Percentiles rank a stretch among this genome's conserved stretches.
These are phyloP conservation scores for Friedmanniomyces simplex DNA, from an alignment of 495 filamentous ascomycete genomes.

Conservation along the genomic window DNA sequence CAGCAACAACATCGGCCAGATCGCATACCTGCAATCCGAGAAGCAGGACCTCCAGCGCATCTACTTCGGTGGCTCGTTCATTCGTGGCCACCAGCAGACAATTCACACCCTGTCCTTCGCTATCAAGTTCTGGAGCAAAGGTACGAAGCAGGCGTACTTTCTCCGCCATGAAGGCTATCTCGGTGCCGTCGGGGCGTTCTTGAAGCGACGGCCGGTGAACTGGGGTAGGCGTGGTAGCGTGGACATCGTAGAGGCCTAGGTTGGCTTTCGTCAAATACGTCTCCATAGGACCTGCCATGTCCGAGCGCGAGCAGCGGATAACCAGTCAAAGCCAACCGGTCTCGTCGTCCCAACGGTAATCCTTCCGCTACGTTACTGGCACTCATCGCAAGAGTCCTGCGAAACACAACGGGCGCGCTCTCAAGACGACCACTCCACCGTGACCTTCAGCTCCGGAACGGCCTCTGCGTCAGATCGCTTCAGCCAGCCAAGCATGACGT, in stretches of 20 bases:
- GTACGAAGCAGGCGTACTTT: conserved; percentile 90
- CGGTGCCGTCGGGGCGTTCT: conserved; percentile 89
- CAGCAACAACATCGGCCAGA: conserved; percentile 97
- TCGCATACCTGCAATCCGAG: conserved; percentile 88
- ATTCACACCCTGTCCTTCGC: conserved; percentile 95
- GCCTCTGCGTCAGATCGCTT: not conserved
- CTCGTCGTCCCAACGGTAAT: too few species aligned
- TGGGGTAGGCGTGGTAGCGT: conserved; percentile 78
- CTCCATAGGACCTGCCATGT: too few species aligned
- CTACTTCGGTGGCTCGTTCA: conserved; percentile 96
- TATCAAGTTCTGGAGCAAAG: conserved; percentile 94
- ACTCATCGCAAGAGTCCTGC: too few species aligned
- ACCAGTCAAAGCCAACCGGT: too few species aligned
- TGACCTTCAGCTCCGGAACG: not conserved
- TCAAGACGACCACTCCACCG: not conserved
- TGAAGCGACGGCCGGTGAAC: conserved; percentile 79
- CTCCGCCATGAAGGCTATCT: conserved; percentile 92
- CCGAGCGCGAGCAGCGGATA: too few species aligned
- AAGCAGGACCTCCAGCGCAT: conserved; percentile 85
- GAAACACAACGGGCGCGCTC: too few species aligned
- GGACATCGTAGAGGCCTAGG: conserved; percentile 9
- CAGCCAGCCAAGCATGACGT: not conserved
- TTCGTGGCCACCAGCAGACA: conserved; percentile 89
- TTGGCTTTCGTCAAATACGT: too few species aligned
- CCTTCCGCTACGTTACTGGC: too few species aligned